Evolutionary conservation across 495 filamentous ascomycete genomes (phyloP).

Genomic region (Thermochaetoides thermophila): DNA sequence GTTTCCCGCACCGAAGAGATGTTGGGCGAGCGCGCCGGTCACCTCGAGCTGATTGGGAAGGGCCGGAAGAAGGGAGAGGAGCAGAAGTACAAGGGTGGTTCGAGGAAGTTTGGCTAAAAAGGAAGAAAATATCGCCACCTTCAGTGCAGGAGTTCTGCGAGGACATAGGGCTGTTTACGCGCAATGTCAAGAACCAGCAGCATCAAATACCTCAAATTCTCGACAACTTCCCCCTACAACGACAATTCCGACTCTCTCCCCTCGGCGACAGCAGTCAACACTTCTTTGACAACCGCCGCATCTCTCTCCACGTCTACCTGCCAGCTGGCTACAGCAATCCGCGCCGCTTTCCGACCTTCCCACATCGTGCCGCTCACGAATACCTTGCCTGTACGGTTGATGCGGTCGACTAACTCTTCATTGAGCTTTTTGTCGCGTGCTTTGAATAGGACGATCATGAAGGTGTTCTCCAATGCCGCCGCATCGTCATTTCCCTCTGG

Average conservation of each 20-base stretch:
- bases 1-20: slow-evolving; percentile 26
- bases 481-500: slow-evolving; percentile 38
- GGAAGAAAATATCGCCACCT: background rate
- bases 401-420: slow-evolving; percentile 42
- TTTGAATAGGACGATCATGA: slow-evolving; percentile 67
- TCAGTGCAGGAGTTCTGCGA: background rate
- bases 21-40: background rate
- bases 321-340: slow-evolving; percentile 82
- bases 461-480: slow-evolving; percentile 30
- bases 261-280: slow-evolving; percentile 24
- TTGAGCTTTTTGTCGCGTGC: slow-evolving; percentile 59
- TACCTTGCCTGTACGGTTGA: slow-evolving; percentile 61
- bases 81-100: slow-evolving; percentile 25
- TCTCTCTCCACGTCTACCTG: slow-evolving; percentile 44
- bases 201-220: background rate
- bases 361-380: slow-evolving; percentile 76
- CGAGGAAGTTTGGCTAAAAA: slow-evolving; percentile 36
- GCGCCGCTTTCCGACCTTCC: slow-evolving; percentile 52
- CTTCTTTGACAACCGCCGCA: slow-evolving; percentile 32
- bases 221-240: background rate
- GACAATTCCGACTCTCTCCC: too few species aligned
- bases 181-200: too few species aligned
- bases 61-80: slow-evolving; percentile 18
- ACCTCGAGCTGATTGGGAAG: slow-evolving; percentile 5
- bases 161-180: too few species aligned